Percentiles rank a stretch among this genome's conserved stretches.
Evolutionary conservation across 192 early-diverging fungal genomes (phyloP).

Genomic region (Gaertneriomyces sp.): DNA sequence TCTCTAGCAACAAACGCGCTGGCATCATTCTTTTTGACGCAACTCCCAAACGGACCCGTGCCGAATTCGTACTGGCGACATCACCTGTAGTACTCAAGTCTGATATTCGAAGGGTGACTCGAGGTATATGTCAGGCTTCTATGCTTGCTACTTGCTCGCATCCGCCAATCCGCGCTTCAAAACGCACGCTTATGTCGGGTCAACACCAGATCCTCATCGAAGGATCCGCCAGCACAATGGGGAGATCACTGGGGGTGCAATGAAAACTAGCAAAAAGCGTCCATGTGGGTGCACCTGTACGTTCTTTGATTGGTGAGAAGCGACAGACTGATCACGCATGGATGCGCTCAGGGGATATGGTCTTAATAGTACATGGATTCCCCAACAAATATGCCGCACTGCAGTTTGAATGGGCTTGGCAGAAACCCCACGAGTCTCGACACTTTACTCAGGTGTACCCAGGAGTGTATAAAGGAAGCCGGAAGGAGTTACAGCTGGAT

Average conservation of each 20-base stretch:
- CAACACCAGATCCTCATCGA: conserved; percentile 51
- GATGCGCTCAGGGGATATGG: conserved; percentile 38
- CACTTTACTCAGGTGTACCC: conserved; percentile 33
- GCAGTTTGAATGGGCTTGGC: conserved; percentile 57
- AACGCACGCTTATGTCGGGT: conserved; percentile 46
- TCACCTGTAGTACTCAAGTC: no score
- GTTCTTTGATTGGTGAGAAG: no score
- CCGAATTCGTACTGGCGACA: no score
- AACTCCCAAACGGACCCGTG: no score
- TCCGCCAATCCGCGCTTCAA: conserved; percentile 30
- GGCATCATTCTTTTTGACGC: no score
- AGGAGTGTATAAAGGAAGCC: conserved; percentile 19
- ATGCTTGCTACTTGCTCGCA: conserved; percentile 46
- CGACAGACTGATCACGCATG: background rate
- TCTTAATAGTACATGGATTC: conserved; percentile 46
- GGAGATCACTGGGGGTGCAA: conserved; percentile 54
- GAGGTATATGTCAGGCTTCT: conserved; percentile 17
- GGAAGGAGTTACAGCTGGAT: conserved; percentile 19
- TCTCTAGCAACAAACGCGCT: no score
- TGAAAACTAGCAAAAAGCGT: conserved; percentile 39
- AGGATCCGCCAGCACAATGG: conserved; percentile 55
- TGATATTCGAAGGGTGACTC: no score
- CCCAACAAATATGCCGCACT: conserved; percentile 42
- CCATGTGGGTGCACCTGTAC: conserved; percentile 30
- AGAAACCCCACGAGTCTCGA: conserved; percentile 46